These are phyloP conservation scores for Tremellales sp. DNA, from an alignment of 1,284 basidiomycete genomes.

Conservation along the genomic window DNA sequence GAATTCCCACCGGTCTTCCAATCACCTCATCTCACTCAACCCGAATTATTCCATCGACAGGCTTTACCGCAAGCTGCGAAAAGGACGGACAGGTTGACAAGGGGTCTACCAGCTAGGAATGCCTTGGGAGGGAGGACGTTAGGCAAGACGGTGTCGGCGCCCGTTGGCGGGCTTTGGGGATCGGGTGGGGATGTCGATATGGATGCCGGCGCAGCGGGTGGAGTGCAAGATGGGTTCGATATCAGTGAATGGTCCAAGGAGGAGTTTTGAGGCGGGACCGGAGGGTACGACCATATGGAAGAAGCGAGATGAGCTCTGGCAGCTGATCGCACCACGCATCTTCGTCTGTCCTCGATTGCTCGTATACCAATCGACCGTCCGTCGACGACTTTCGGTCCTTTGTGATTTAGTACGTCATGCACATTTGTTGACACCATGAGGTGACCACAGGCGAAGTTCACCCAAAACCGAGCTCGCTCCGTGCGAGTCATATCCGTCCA, in stretches of 20 bases:
- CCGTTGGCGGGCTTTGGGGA: constrained; percentile 27
- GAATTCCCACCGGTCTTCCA: constrained; percentile 42
- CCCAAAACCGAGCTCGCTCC: no score
- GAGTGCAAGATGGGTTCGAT: constrained; percentile 38
- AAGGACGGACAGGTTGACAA: constrained; percentile 13
- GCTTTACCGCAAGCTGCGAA: constrained; percentile 3
- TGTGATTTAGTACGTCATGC: no score
- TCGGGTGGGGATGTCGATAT: constrained; percentile 33
- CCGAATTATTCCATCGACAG: constrained; percentile 25
- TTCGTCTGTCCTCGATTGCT: no score
- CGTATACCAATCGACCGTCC: no score
- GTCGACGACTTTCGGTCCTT: no score
- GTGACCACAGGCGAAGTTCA: no score
- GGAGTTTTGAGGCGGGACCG: no score
- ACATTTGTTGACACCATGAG: no score
- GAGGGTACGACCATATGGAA: no score
- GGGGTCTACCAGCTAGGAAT: constrained; percentile 19
- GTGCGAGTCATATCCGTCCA: no score
- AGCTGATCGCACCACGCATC: no score
- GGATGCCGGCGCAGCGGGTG: constrained; percentile 6
- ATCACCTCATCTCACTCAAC: constrained; percentile 28
- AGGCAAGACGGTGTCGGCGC: constrained; percentile 36
- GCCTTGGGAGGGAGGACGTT: constrained; percentile 19
- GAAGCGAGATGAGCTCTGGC: no score
- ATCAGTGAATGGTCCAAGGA: constrained; percentile 37